Evolutionary conservation across 202 grass and related monocot genomes (phyloP), one percentile per base, ranked within the genome.

Genomic region (Setaria italica): DNA sequence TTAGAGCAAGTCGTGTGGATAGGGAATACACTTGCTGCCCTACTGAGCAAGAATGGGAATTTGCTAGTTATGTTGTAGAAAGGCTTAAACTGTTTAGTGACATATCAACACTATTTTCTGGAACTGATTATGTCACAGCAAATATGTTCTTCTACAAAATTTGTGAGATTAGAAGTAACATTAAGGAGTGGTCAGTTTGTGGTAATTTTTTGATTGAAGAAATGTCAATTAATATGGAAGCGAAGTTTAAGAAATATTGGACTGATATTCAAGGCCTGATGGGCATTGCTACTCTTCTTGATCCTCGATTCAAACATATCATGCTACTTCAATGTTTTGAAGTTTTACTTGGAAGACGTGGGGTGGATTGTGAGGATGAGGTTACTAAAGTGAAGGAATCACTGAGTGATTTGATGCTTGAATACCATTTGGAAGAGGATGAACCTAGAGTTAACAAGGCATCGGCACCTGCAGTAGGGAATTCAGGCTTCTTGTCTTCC

Each of bases 221-320:
- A 0, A 67, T 80, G 46, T 49, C 4, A 4, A 4, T 1, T 13
- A 80, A 14, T 0, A 80, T 68, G 62, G 8, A 25, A 54, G 10
- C 12, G 2, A 80, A 80, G 2, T 80, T 80, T 80, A 32, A 67
- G 0, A 80, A 67, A 9, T 80, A 72, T 37, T 80, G 77, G 77
- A 7, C 9, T n/a, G 77, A 80, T 6, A 53, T 80, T 6, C 45
- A 80, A 50, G 65, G 50, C 1, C 1, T 81, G 0, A 81, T 70
- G 51, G 35, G 25, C 7, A 81, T 81, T 11, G 49, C 51, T 12
- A 81, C 35, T 6, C 0, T 57, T 17, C 79, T 81, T 57, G 65
- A 81, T 56, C 79, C 65, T 67, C 32, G 19, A 9, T 67, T 68
- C 7, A 80, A 80, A 13, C 67, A 11, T 19, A 0, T 3, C 15